Conservation (phyloP, 176 grass and related monocot species). For the Leersia perrieri region DNA sequence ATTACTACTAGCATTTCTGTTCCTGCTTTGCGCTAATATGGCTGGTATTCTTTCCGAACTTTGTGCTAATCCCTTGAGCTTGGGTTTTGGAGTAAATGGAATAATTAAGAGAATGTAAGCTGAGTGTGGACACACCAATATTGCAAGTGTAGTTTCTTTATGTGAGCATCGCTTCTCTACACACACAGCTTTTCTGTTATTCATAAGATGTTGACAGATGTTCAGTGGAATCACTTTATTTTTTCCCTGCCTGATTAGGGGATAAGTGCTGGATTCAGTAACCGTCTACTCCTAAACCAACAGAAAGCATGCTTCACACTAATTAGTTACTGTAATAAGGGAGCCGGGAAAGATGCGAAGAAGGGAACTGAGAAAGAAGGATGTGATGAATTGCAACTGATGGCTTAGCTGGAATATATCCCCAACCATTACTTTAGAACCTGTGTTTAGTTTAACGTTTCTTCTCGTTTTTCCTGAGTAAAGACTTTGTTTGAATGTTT, state of each 20-base stretch:
- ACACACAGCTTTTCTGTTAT: slow-evolving; percentile 23
- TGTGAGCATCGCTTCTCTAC: slow-evolving; percentile 28
- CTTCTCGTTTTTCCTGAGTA: too few species aligned
- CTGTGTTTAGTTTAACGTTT: too few species aligned
- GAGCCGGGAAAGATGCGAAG: too few species aligned
- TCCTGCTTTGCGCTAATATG: not conserved
- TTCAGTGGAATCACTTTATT: slow-evolving; percentile 22
- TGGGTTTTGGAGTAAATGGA: slow-evolving; percentile 5
- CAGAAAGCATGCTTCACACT: slow-evolving; percentile 22
- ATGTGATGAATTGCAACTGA: too few species aligned
- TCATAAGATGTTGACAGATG: slow-evolving; percentile 41
- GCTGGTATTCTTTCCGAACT: not conserved
- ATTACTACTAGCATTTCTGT: slow-evolving; percentile 12
- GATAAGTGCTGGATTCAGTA: slow-evolving; percentile 27
- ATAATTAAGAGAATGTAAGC: slow-evolving; percentile 24
- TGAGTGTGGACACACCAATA: slow-evolving; percentile 33
- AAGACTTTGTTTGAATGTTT: too few species aligned
- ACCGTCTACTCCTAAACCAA: slow-evolving; percentile 6
- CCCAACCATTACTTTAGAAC: too few species aligned
- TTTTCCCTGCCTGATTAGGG: slow-evolving; percentile 8
- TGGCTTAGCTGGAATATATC: too few species aligned
- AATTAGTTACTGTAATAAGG: not conserved
- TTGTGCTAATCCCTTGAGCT: not conserved
- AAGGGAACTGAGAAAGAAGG: too few species aligned
- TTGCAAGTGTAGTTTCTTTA: slow-evolving; percentile 36